phyloP scores from a whole-genome alignment of 805 yeast genomes.

The Metschnikowia bowlesiae region DNA sequence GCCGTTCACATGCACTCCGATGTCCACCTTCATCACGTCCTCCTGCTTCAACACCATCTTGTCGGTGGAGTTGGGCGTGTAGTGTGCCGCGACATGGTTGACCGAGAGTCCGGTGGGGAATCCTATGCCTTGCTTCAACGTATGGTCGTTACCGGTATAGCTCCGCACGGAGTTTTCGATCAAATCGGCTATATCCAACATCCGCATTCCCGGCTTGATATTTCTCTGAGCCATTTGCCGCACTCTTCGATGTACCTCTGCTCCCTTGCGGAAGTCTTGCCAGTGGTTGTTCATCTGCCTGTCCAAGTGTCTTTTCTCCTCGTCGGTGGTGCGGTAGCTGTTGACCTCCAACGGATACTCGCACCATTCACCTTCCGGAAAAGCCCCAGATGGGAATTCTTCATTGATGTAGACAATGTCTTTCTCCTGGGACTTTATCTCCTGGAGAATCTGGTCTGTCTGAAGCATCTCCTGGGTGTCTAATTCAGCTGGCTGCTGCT shows the following conservation, averaged over 20 bases:
- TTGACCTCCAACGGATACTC: conserved; percentile 69
- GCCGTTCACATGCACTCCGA: conserved; percentile 96
- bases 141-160: conserved; percentile 62
- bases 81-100: conserved; percentile 95
- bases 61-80: conserved; percentile 95
- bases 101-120: conserved; percentile 97
- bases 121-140: conserved; percentile 79
- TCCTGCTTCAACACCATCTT: conserved; percentile 73
- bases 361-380: conserved; percentile 84
- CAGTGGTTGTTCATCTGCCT: conserved; percentile 59
- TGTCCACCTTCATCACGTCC: conserved; percentile 94
- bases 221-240: conserved; percentile 70
- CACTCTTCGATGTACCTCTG: conserved; percentile 92
- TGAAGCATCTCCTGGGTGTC: not conserved
- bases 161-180: conserved; percentile 82
- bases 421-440: conserved; percentile 46
- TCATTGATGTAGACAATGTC: conserved; percentile 59
- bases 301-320: conserved; percentile 77
- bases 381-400: conserved; percentile 64
- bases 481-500: not conserved
- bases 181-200: conserved; percentile 83
- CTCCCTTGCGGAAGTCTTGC: conserved; percentile 92
- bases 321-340: conserved; percentile 73
- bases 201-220: conserved; percentile 87
- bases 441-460: not conserved